Percentiles rank a stretch among this genome's conserved stretches.
Evolutionary conservation across 2,329 filamentous ascomycete genomes (phyloP).

Genomic region (Taxawa tesnikishii): DNA sequence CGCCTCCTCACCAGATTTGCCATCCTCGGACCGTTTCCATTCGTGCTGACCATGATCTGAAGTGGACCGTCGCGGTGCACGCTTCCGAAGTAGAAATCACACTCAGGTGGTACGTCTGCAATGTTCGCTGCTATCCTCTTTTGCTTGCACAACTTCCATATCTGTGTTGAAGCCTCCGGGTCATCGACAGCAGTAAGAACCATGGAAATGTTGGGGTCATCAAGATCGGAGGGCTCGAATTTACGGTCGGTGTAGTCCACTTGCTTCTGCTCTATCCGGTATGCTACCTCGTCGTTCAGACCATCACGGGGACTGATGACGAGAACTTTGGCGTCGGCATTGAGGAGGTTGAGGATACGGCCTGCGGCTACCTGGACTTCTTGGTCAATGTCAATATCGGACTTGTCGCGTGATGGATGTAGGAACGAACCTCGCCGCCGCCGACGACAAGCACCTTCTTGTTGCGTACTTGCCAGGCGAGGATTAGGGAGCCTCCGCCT

Average conservation of each 20-base stretch:
- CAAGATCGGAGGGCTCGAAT: slow-evolving; percentile 79
- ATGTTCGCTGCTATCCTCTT: slow-evolving; percentile 82
- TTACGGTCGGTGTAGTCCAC: slow-evolving; percentile 70
- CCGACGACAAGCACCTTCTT: slow-evolving; percentile 88
- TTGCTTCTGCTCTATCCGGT: slow-evolving; percentile 63
- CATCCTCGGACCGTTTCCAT: slow-evolving; percentile 86
- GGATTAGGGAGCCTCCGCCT: slow-evolving; percentile 81
- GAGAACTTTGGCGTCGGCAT: slow-evolving; percentile 83
- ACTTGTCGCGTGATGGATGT: slow-evolving; percentile 8
- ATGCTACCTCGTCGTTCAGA: slow-evolving; percentile 77
- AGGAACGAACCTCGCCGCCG: slow-evolving; percentile 68
- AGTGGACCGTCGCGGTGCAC: slow-evolving; percentile 89
- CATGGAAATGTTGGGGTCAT: slow-evolving; percentile 59
- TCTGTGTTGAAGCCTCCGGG: slow-evolving; percentile 72
- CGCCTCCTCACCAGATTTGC: slow-evolving; percentile 75
- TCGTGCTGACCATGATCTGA: slow-evolving; percentile 98
- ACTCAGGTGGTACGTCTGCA: slow-evolving; percentile 90
- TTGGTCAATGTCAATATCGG: slow-evolving; percentile 20
- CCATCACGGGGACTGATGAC: slow-evolving; percentile 70
- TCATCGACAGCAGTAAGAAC: slow-evolving; percentile 91
- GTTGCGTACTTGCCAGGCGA: slow-evolving; percentile 89
- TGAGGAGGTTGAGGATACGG: slow-evolving; percentile 85
- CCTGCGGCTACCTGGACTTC: slow-evolving; percentile 74
- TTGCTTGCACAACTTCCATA: slow-evolving; percentile 91
- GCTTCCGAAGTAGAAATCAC: slow-evolving; percentile 97